phyloP scores from a whole-genome alignment of 352 stramenopile genomes.

The Globisporangium nodosum region DNA sequence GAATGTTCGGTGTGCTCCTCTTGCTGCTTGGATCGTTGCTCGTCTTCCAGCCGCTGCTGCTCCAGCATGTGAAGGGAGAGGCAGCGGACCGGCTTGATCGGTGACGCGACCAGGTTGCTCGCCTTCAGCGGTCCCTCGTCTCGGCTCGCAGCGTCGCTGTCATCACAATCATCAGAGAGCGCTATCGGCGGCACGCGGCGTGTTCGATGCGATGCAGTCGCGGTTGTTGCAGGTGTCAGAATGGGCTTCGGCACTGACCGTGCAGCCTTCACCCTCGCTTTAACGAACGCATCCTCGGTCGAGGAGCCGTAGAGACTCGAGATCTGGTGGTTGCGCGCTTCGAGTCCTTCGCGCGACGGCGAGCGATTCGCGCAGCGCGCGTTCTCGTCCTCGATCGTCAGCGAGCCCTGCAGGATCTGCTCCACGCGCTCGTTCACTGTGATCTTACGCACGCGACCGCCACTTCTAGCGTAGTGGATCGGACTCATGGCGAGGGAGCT shows the following conservation, averaged over 20 bases:
- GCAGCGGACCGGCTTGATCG: slow-evolving; percentile 22
- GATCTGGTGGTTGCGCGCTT: slow-evolving; percentile 36
- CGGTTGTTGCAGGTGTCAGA: background rate
- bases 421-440: slow-evolving; percentile 67
- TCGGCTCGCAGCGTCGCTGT: background rate
- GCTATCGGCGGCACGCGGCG: slow-evolving; percentile 4
- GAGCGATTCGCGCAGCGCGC: slow-evolving; percentile 18
- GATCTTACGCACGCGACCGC: slow-evolving; percentile 34
- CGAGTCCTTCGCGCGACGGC: slow-evolving; percentile 22
- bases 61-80: slow-evolving; percentile 26
- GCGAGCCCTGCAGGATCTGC: slow-evolving; percentile 42
- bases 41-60: slow-evolving; percentile 12
- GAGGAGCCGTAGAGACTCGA: slow-evolving; percentile 42
- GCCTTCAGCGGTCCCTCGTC: background rate
- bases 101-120: slow-evolving; percentile 10
- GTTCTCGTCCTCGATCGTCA: slow-evolving; percentile 30
- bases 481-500: slow-evolving; percentile 9
- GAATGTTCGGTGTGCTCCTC: slow-evolving; percentile 6
- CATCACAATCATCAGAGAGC: background rate
- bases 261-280: slow-evolving; percentile 9
- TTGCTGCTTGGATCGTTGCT: slow-evolving; percentile 3
- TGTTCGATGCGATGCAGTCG: slow-evolving; percentile 1
- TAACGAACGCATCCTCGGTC: slow-evolving; percentile 38
- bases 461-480: slow-evolving; percentile 1
- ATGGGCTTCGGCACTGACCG: slow-evolving; percentile 17